Conservation (phyloP, 2,329 filamentous ascomycete genomes). For the Fusarium ramigenum region DNA sequence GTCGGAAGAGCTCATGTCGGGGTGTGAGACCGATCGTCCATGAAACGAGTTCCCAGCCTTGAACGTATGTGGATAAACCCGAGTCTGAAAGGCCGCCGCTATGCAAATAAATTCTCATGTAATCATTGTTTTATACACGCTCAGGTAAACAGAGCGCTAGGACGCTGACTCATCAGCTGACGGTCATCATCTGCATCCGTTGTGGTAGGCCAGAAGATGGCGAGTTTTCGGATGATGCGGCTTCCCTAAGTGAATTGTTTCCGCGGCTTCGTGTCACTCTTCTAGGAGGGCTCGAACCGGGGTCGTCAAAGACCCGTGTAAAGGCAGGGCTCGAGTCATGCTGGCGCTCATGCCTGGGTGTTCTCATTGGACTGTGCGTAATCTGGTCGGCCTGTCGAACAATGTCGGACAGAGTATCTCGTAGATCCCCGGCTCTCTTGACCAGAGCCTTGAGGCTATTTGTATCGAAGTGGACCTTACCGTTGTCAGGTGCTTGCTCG, state of each 20-base stretch:
- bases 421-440: constrained; percentile 67
- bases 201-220: constrained; percentile 60
- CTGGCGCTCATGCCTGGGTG: constrained; percentile 56
- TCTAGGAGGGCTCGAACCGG: constrained; percentile 64
- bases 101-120: constrained; percentile 49
- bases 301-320: constrained; percentile 72
- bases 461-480: constrained; percentile 71
- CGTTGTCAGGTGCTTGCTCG: constrained; percentile 50
- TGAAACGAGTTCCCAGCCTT: constrained; percentile 15
- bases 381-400: constrained; percentile 68
- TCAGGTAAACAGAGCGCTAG: constrained; percentile 33
- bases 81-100: constrained; percentile 46
- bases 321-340: constrained; percentile 72
- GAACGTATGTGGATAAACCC: constrained; percentile 29
- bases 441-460: constrained; percentile 74
- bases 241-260: constrained; percentile 61
- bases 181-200: constrained; percentile 73
- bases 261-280: constrained; percentile 62
- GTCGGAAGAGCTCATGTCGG: constrained; percentile 12
- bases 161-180: constrained; percentile 54
- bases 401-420: constrained; percentile 67
- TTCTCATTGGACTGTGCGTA: constrained; percentile 64
- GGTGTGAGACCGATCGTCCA: constrained; percentile 8
- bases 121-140: constrained; percentile 45
- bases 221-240: constrained; percentile 62